Evolutionary conservation across 345 rosid species (phyloP).

Genomic region (Citrus unshiu): DNA sequence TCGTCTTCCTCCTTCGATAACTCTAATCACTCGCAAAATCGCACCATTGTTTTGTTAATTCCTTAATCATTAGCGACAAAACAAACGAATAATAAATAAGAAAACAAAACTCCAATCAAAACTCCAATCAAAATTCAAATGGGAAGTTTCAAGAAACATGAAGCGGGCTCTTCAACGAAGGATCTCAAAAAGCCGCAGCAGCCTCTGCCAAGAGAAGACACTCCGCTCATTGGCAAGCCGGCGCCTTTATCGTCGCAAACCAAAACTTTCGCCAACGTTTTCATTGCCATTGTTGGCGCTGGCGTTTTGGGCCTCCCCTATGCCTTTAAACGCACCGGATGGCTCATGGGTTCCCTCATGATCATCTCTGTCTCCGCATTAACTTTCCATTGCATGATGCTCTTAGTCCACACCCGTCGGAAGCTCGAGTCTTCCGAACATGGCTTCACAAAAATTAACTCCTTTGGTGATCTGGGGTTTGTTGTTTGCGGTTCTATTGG

Average conservation of each 20-base stretch:
- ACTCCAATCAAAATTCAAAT: neutral
- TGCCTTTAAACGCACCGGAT: conserved; percentile 83
- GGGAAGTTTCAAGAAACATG: conserved; percentile 17
- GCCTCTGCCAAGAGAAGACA: conserved; percentile 41
- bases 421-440: conserved; percentile 46
- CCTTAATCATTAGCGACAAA: neutral
- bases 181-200: conserved; percentile 16
- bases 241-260: conserved; percentile 50
- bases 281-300: conserved; percentile 83
- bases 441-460: conserved; percentile 44
- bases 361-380: conserved; percentile 55
- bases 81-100: neutral
- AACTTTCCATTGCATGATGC: conserved; percentile 76
- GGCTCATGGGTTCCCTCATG: conserved; percentile 70
- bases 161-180: conserved; percentile 44
- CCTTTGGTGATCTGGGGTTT: conserved; percentile 85
- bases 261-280: conserved; percentile 87
- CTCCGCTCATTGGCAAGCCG: conserved; percentile 56
- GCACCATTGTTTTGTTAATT: neutral
- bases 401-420: conserved; percentile 68
- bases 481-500: conserved; percentile 72
- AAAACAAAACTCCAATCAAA: neutral
- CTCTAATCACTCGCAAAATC: neutral
- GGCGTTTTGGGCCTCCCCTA: conserved; percentile 92
- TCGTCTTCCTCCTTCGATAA: neutral